Evolutionary conservation across 164 flowering plant species (phyloP).

Genomic region (Vitis rotundifolia): DNA sequence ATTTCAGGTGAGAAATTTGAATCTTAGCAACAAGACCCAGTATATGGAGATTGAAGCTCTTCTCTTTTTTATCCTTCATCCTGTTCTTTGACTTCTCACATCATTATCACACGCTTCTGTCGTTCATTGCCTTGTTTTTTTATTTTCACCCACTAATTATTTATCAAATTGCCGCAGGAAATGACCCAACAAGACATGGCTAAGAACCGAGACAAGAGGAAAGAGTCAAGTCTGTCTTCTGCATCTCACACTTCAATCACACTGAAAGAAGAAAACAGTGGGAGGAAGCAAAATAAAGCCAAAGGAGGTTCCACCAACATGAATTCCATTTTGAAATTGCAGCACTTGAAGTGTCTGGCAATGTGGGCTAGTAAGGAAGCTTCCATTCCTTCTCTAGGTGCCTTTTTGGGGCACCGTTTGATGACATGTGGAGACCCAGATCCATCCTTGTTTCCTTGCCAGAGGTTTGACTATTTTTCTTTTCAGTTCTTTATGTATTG

Average conservation of each 20-base stretch:
- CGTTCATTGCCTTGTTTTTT: no score
- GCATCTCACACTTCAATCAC: constrained; percentile 1
- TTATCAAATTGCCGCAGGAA: no score
- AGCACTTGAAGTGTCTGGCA: constrained; percentile 64
- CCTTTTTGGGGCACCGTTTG: constrained; percentile 56
- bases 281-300: constrained; percentile 14
- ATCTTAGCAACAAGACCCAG: no score
- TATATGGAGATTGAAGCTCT: no score
- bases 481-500: not conserved
- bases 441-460: constrained; percentile 53
- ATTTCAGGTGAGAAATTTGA: no score
- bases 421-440: constrained; percentile 50
- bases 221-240: not conserved
- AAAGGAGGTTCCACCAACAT: constrained; percentile 21
- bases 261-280: constrained; percentile 20
- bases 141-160: no score
- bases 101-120: no score
- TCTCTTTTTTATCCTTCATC: no score
- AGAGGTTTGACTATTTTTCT: constrained; percentile 38
- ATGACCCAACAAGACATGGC: constrained; percentile 8
- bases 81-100: no score
- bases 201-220: constrained; percentile 4
- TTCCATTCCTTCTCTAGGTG: constrained; percentile 53
- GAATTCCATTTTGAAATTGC: constrained; percentile 41
- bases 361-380: constrained; percentile 58